These are phyloP conservation scores for Ophiostoma fasciatum DNA, from an alignment of 2,329 filamentous ascomycete species.

Conservation along the genomic window DNA sequence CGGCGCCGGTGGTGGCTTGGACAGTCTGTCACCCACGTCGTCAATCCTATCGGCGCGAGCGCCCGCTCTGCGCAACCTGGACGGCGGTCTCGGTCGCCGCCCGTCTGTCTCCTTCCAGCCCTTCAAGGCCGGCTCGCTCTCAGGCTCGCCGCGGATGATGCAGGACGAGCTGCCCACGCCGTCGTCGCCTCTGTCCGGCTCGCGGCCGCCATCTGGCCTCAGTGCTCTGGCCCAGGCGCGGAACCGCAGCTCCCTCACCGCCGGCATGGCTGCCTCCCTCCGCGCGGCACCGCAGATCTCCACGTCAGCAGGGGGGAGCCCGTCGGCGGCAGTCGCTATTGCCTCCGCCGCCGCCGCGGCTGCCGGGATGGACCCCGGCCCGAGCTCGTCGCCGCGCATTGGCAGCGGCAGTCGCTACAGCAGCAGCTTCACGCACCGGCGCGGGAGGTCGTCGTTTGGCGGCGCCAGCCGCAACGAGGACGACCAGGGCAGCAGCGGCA, in stretches of 20 bases:
- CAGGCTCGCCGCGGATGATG: slow-evolving; percentile 55
- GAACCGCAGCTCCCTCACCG: slow-evolving; percentile 58
- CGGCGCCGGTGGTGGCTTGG: too few relatives aligned
- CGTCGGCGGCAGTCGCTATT: too few relatives aligned
- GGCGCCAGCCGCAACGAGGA: slow-evolving; percentile 56
- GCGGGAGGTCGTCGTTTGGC: slow-evolving; percentile 62
- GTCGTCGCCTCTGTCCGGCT: slow-evolving; percentile 34
- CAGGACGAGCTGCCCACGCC: slow-evolving; percentile 36
- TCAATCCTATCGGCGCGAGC: slow-evolving; percentile 15
- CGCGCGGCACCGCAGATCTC: slow-evolving; percentile 48
- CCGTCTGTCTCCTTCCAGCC: slow-evolving; percentile 85
- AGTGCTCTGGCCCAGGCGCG: slow-evolving; percentile 41
- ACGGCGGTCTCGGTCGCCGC: slow-evolving; percentile 47
- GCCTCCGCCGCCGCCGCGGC: background rate
- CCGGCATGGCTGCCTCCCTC: slow-evolving; percentile 60
- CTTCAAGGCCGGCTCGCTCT: slow-evolving; percentile 93
- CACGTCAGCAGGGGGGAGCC: slow-evolving; percentile 10
- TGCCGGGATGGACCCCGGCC: slow-evolving; percentile 35
- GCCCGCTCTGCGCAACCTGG: slow-evolving; percentile 29
- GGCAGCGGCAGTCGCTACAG: slow-evolving; percentile 65
- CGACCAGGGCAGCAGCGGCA: slow-evolving; percentile 67
- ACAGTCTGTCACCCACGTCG: slow-evolving; percentile 1
- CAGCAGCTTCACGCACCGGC: slow-evolving; percentile 83
- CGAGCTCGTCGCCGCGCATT: slow-evolving; percentile 59
- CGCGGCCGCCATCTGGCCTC: slow-evolving; percentile 32